Base-by-base conservation (phyloP, 2,329 filamentous ascomycete genomes). In the Allantophomopsis lycopodina region DNA sequence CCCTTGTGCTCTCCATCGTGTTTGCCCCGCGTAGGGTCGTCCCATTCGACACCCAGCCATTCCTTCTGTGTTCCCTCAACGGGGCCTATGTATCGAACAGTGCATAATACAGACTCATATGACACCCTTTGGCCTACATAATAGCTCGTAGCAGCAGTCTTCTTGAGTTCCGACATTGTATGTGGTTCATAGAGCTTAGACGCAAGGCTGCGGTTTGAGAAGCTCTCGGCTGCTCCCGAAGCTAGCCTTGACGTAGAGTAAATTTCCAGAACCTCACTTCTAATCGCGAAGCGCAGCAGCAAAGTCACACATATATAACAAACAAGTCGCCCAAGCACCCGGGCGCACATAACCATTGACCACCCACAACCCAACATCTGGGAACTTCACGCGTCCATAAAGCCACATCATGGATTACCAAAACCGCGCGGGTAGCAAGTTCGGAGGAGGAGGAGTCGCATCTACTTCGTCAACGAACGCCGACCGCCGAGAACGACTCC, bases 11-110 rank as follows among this genome's bases (percentile, higher is more conserved):
- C 77, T 43, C 91, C 91, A 53, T 89, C 75, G 60, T 98, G 88
- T 65, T 95, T 96, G 44, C 91, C 91, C 52, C 88, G 73, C 31
- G 68, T 70, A 41, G 78, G 65, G 57, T 95, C 84, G 60, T 96
- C 89, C 91, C 91, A 98, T 69, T 98, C 91, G 36, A 96, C 85
- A 36, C 91, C 91, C 28, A 96, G 71, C 88, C 89, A 96, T 46
- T 44, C 71, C 66, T 37, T 86, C 84, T 34, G 73, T 68, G 86
- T 88, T 48, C 82, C 83, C 38, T 74, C 68, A 7, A 96, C 81
- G 28, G 71, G 59, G 35, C 91, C 91, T 44, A 83, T 62, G 55
- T 88, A 96, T 44, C 86, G 79, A 42, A 96, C 71, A 1, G 89
- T 96, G 60, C 88, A 94, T 33, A 83, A 62, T 15, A 76, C 75